Conservation (phyloP, 805 yeast species). For the Barnettozyma salicaria region DNA sequence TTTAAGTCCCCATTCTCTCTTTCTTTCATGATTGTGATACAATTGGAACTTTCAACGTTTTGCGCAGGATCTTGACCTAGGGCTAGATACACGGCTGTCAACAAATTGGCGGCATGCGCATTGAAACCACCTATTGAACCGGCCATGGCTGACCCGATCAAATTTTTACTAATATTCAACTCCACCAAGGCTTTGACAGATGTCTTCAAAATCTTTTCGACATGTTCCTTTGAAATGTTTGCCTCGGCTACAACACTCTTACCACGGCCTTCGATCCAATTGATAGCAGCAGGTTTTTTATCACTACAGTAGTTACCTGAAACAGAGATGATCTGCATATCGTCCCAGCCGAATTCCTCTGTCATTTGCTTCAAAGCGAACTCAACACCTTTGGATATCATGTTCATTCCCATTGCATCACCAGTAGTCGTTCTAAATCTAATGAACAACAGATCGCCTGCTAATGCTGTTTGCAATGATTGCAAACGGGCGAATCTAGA, state of each 20-base stretch:
- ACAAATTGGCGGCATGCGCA: conserved; percentile 96
- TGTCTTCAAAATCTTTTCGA: conserved; percentile 77
- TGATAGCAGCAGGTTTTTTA: conserved; percentile 95
- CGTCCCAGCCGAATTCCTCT: conserved; percentile 85
- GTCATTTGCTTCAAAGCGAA: conserved; percentile 76
- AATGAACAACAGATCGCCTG: conserved; percentile 83
- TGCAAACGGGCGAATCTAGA: conserved; percentile 95
- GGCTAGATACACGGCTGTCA: conserved; percentile 91
- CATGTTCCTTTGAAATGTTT: conserved; percentile 75
- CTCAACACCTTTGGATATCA: conserved; percentile 98
- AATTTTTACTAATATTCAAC: conserved; percentile 80
- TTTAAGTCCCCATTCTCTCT: conserved; percentile 69
- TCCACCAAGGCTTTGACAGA: conserved; percentile 90
- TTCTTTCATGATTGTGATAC: conserved; percentile 93
- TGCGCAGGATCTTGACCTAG: conserved; percentile 99
- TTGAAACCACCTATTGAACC: conserved; percentile 97
- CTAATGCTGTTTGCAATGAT: conserved; percentile 86
- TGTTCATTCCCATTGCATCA: conserved; percentile 99
- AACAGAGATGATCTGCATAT: conserved; percentile 87
- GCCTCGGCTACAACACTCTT: conserved; percentile 97
- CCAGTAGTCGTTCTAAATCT: conserved; percentile 99
- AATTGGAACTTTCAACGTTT: conserved; percentile 94
- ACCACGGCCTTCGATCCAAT: conserved; percentile 99
- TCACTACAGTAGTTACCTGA: conserved; percentile 98
- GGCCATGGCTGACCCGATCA: conserved; percentile 97